Percentiles rank a stretch among this genome's conserved stretches.
Evolutionary conservation across 345 rosid species (phyloP).

Genomic region (Toxicodendron radicans): DNA sequence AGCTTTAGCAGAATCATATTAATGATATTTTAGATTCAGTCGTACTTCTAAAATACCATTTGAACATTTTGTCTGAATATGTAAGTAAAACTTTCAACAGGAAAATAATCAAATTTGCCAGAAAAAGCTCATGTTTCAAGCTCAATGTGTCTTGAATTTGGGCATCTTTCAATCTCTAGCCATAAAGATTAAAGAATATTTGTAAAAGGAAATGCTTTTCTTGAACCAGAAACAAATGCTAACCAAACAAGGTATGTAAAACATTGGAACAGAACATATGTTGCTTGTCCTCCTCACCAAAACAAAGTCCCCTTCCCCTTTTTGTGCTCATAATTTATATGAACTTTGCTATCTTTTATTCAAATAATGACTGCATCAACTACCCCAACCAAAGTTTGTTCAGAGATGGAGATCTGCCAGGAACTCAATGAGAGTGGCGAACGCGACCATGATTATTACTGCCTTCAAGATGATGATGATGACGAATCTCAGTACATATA

Average conservation of each 20-base stretch:
- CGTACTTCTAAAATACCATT: not conserved
- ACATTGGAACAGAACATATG: not conserved
- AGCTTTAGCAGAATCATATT: not conserved
- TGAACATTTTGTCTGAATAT: not conserved
- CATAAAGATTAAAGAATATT: too few species aligned
- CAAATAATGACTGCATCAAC: not conserved
- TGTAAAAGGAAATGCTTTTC: not conserved
- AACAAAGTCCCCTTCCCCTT: conserved; percentile 12
- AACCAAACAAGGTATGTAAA: not conserved
- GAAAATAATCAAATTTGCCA: not conserved
- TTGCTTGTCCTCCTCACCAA: conserved; percentile 15
- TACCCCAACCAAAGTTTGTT: not conserved
- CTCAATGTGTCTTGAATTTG: not conserved
- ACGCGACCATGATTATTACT: conserved; percentile 10
- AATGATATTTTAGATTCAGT: not conserved
- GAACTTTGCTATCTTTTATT: not conserved
- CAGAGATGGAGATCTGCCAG: conserved; percentile 26
- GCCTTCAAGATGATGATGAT: conserved; percentile 32
- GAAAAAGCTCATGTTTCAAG: not conserved
- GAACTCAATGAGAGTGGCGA: conserved; percentile 16
- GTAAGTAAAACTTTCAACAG: not conserved
- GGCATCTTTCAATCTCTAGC: too few species aligned
- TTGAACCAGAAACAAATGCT: not conserved
- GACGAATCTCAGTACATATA: conserved; percentile 40
- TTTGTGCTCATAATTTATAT: not conserved